These are phyloP conservation scores for Aspergillus bombycis DNA, from an alignment of 2,329 filamentous ascomycete species.

Conservation along the genomic window DNA sequence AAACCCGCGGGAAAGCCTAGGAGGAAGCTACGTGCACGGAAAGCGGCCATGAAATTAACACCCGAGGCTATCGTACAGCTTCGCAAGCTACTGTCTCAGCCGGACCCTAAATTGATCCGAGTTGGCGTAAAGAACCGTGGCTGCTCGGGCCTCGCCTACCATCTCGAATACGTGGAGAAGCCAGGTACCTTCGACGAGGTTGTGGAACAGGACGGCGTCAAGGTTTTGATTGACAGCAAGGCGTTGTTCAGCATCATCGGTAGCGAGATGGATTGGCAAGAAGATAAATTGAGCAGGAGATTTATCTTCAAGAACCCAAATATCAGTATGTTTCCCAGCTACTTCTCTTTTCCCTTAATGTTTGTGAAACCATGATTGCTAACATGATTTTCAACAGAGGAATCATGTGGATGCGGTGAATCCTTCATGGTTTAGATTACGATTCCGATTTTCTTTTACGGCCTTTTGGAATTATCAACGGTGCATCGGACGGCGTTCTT, in stretches of 20 bases:
- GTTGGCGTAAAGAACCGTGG: slow-evolving; percentile 93
- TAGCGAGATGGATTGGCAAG: slow-evolving; percentile 98
- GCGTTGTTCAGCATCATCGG: slow-evolving; percentile 97
- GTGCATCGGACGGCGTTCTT: slow-evolving; percentile 44
- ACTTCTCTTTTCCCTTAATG: not conserved
- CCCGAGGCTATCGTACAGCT: slow-evolving; percentile 79
- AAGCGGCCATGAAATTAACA: slow-evolving; percentile 88
- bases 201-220: slow-evolving; percentile 94
- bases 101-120: slow-evolving; percentile 88
- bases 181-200: slow-evolving; percentile 84
- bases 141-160: slow-evolving; percentile 90
- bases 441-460: slow-evolving; percentile 16
- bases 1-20: slow-evolving; percentile 58
- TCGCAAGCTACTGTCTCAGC: slow-evolving; percentile 74
- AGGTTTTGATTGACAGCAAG: slow-evolving; percentile 95
- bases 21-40: slow-evolving; percentile 75
- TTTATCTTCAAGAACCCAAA: slow-evolving; percentile 98
- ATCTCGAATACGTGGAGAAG: slow-evolving; percentile 94
- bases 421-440: slow-evolving; percentile 76
- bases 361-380: slow-evolving; percentile 18
- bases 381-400: slow-evolving; percentile 65
- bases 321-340: slow-evolving; percentile 74
- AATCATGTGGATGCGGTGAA: slow-evolving; percentile 94
- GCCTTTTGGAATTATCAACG: slow-evolving; percentile 26
- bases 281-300: slow-evolving; percentile 88